Base-by-base conservation (phyloP, 2,329 filamentous ascomycete genomes). In the Cercospora sp. region DNA sequence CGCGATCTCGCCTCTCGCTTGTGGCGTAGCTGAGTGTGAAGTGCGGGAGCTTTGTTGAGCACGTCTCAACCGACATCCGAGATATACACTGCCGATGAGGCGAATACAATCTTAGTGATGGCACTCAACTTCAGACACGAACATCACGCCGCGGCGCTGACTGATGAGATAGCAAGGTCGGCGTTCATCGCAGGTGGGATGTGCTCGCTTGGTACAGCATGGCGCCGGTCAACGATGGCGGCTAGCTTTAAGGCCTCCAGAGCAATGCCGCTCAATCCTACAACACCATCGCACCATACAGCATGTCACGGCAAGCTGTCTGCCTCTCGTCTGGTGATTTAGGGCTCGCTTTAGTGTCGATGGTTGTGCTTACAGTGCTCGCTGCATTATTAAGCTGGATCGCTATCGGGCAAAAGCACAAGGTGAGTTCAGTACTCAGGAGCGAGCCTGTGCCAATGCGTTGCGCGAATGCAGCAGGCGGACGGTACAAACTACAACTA, bases 21-120 rank as follows among this genome's bases (percentile, higher is more conserved):
- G 60, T 62, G 60, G 60, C 60, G 60, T 62, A 30, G 37, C 37
- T 43, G 24, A 62, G 8, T 26, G 26, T 49, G 24, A 49, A 45
- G 18, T 61, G 34, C 34, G n/a, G 59, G 59, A 61, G 59, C 60
- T 34, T 63, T 63, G 60, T 53, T 63, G 61, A 57, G n/a, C 61
- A 34, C 61, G 61, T 21, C 51, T 63, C 28, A 37, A 24, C 61
- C 40, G 61, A 63, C 61, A 28, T 37, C 61, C 61, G 61, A 49
- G 40, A 37, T 32, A 37, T 30, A 53, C 49, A 16, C 24, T 55
- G 12, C 12, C n/a, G 12, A 51, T 51, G 45, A 24, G 18, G 21
- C 43, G 43, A 49, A 53, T 26, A 53, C 13, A 28, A 7, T 6
- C 5, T 7, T 13, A 53, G 21, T 12, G 49, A 8, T 13, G 26